Evolutionary conservation across 116 monocot genomes (phyloP).

Genomic region (Posidonia oceanica): DNA sequence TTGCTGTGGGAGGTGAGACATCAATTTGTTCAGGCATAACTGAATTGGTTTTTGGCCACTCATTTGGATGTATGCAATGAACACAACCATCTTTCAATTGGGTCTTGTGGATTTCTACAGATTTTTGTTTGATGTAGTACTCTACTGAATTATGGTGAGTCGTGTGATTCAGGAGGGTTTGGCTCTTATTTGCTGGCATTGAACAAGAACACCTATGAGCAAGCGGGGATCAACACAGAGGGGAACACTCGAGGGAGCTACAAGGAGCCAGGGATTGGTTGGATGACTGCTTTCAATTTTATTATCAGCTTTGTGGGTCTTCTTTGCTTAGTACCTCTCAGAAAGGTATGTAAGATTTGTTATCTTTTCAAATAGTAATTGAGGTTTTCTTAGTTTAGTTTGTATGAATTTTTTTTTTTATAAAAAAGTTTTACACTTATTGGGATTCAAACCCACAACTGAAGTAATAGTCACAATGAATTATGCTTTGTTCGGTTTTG

Average conservation of each 20-base stretch:
- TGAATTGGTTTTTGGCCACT: too few species aligned
- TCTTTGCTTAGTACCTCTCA: constrained; percentile 64
- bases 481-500: too few species aligned
- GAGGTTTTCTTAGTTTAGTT: too few species aligned
- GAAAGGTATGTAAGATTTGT: constrained; percentile 39
- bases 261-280: constrained; percentile 74
- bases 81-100: not conserved
- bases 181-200: constrained; percentile 77
- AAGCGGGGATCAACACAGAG: constrained; percentile 56
- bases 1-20: constrained; percentile 61
- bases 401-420: not conserved
- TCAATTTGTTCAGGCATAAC: too few species aligned
- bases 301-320: constrained; percentile 75
- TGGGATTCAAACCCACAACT: too few species aligned
- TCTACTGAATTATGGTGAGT: not conserved
- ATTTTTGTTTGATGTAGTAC: not conserved
- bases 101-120: not conserved
- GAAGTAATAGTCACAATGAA: too few species aligned
- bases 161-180: constrained; percentile 63
- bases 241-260: constrained; percentile 77
- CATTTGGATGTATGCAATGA: too few species aligned
- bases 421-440: too few species aligned
- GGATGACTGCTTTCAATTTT: constrained; percentile 87
- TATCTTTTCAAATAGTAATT: not conserved
- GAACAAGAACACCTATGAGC: constrained; percentile 76